A percentile compares a stretch with the other conserved stretches of the same genome.
Evolutionary conservation across 148 eudicot species (phyloP).

Genomic region (Cornus suecica): DNA sequence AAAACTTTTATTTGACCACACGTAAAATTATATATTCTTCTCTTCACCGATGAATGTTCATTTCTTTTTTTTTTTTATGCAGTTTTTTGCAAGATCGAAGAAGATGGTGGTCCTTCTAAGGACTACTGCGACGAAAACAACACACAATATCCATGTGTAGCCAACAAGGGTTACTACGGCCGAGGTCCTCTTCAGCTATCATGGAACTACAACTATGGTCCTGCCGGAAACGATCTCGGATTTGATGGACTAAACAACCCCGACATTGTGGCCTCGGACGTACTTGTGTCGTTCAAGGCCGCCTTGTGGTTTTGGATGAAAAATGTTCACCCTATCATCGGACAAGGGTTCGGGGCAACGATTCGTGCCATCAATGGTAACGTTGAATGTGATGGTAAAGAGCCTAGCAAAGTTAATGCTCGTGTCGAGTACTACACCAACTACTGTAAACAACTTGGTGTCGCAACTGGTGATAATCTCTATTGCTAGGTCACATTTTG

Average conservation of each 20-base stretch:
- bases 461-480: slow-evolving; percentile 47
- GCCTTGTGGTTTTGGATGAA: slow-evolving; percentile 64
- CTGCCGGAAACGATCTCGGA: slow-evolving; percentile 29
- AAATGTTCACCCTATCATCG: slow-evolving; percentile 32
- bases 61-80: background rate
- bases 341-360: slow-evolving; percentile 63
- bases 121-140: slow-evolving; percentile 41
- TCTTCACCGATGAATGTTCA: no score
- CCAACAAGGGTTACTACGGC: slow-evolving; percentile 31
- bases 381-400: slow-evolving; percentile 42
- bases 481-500: slow-evolving; percentile 27
- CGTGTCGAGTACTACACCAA: slow-evolving; percentile 38
- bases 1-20: no score
- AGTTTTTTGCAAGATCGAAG: slow-evolving; percentile 59
- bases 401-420: slow-evolving; percentile 15
- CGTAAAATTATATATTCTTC: no score
- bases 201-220: slow-evolving; percentile 47
- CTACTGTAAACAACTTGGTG: slow-evolving; percentile 51
- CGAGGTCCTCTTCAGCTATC: slow-evolving; percentile 47
- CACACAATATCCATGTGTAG: slow-evolving; percentile 30
- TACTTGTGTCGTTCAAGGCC: slow-evolving; percentile 43
- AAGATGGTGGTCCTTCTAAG: slow-evolving; percentile 36
- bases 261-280: slow-evolving; percentile 41
- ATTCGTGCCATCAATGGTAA: slow-evolving; percentile 47
- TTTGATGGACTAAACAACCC: slow-evolving; percentile 40